phyloP scores from a whole-genome alignment of 768 basidiomycete genomes.

The Calocybe indica region DNA sequence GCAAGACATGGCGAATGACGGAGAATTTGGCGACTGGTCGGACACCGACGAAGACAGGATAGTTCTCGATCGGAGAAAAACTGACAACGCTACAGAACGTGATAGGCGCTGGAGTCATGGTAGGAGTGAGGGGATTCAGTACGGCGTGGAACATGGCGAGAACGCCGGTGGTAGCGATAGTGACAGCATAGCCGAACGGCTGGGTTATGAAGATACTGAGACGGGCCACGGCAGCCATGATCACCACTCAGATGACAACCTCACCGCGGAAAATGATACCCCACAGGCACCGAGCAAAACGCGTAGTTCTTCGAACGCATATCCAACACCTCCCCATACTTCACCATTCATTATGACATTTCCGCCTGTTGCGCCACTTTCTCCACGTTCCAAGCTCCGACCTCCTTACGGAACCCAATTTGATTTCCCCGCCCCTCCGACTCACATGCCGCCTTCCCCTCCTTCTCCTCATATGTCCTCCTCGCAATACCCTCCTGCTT shows the following conservation, averaged over 20 bases:
- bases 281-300: not conserved
- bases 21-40: slow-evolving; percentile 21
- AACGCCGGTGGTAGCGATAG: slow-evolving; percentile 12
- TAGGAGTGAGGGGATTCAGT: slow-evolving; percentile 13
- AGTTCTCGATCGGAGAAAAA: slow-evolving; percentile 2
- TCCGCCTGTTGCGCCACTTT: slow-evolving; percentile 14
- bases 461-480: not conserved
- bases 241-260: slow-evolving; percentile 1
- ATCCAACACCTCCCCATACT: too few relatives aligned
- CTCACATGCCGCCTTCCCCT: slow-evolving; percentile 3
- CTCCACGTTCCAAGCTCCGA: slow-evolving; percentile 6
- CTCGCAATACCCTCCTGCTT: not conserved
- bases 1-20: slow-evolving; percentile 38
- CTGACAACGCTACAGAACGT: not conserved
- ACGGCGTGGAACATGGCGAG: slow-evolving; percentile 15
- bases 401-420: not conserved
- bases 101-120: slow-evolving; percentile 1
- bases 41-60: slow-evolving; percentile 15
- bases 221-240: slow-evolving; percentile 7
- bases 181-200: slow-evolving; percentile 9
- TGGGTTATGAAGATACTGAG: slow-evolving; percentile 15
- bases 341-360: slow-evolving; percentile 9
- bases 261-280: slow-evolving; percentile 8
- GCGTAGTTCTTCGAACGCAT: too few relatives aligned
- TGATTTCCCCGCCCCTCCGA: slow-evolving; percentile 10